A percentile compares a stretch with the other conserved stretches of the same genome.
These are phyloP conservation scores for Globisporangium ultimum DNA, from an alignment of 352 stramenopile species.

Conservation along the genomic window DNA sequence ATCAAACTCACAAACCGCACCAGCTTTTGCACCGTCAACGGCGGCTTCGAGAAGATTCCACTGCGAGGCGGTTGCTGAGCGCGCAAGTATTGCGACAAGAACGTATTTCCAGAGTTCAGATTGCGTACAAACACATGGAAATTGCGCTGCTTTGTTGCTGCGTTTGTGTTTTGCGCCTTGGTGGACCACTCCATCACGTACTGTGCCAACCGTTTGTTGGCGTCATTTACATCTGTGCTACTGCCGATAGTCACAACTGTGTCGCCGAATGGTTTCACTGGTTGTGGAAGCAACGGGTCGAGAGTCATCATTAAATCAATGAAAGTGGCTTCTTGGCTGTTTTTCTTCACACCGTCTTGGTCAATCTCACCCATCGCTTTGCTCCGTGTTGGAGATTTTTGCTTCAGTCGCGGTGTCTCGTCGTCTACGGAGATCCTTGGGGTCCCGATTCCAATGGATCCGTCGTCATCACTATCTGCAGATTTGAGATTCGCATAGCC, in stretches of 20 bases:
- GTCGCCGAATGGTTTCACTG: slow-evolving; percentile 21
- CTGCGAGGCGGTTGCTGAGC: slow-evolving; percentile 56
- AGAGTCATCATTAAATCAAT: slow-evolving; percentile 87
- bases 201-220: slow-evolving; percentile 21
- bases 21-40: slow-evolving; percentile 27
- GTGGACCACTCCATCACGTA: slow-evolving; percentile 38
- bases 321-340: slow-evolving; percentile 68
- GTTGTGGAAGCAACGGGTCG: slow-evolving; percentile 73
- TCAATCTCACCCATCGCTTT: slow-evolving; percentile 9
- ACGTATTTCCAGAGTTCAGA: slow-evolving; percentile 59
- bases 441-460: slow-evolving; percentile 4
- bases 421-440: slow-evolving; percentile 5
- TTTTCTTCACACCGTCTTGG: slow-evolving; percentile 30
- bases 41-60: slow-evolving; percentile 8
- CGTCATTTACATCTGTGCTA: slow-evolving; percentile 12
- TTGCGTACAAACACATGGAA: slow-evolving; percentile 77
- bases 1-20: slow-evolving; percentile 91
- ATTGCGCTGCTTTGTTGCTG: slow-evolving; percentile 29
- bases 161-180: slow-evolving; percentile 14
- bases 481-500: slow-evolving; percentile 66
- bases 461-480: slow-evolving; percentile 1
- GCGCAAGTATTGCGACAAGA: slow-evolving; percentile 69
- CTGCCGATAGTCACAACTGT: slow-evolving; percentile 7
- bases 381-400: not conserved
- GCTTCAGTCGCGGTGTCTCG: not conserved